Percentiles rank a stretch among this genome's conserved stretches.
Conservation (phyloP, 2,329 filamentous ascomycete species). For the Trematosphaeria pertusa region DNA sequence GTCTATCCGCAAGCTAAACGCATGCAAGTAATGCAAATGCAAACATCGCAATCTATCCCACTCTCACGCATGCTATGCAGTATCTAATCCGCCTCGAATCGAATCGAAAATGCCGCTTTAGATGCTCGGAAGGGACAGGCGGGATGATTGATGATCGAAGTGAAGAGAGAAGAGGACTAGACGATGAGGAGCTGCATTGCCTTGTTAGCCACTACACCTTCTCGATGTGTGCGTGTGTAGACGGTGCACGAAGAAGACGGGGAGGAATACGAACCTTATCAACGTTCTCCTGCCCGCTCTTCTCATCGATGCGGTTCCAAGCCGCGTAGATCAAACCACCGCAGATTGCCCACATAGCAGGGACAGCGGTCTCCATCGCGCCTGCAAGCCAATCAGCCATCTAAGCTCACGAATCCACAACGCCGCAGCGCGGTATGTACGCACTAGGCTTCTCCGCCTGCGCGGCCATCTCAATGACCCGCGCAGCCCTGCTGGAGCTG, state of each 20-base stretch:
- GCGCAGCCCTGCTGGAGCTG: constrained; percentile 26
- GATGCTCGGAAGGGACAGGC: too few species aligned
- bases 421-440: constrained; percentile 2
- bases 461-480: constrained; percentile 39
- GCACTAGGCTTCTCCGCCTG: constrained; percentile 40
- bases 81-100: too few species aligned
- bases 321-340: constrained; percentile 35
- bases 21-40: too few species aligned
- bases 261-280: constrained; percentile 29
- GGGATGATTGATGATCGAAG: too few species aligned
- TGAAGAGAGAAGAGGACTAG: too few species aligned
- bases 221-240: not conserved
- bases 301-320: constrained; percentile 40
- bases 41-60: too few species aligned
- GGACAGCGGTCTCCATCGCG: constrained; percentile 38
- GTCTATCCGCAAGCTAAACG: too few species aligned
- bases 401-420: not conserved
- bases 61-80: too few species aligned
- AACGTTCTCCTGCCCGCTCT: constrained; percentile 30
- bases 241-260: not conserved
- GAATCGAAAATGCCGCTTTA: too few species aligned
- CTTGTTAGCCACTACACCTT: not conserved
- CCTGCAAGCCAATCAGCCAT: constrained; percentile 14
- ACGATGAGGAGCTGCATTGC: constrained; percentile 10
- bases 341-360: constrained; percentile 39